Conservation (phyloP, 495 filamentous ascomycete species). For the Articulospora tetracladia region DNA sequence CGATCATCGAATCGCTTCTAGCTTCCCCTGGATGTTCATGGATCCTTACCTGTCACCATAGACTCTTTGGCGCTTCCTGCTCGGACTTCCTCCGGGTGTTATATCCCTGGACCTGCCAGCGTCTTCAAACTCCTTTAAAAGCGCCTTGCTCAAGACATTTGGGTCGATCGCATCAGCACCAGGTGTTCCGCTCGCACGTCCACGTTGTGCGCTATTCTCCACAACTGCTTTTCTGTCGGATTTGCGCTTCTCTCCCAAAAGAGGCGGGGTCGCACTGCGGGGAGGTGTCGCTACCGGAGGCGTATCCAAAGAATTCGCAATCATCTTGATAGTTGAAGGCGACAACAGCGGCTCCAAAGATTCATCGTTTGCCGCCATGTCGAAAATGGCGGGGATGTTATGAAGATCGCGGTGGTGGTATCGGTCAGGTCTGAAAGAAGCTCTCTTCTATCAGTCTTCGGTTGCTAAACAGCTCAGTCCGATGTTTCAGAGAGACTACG, state of each 20-base stretch:
- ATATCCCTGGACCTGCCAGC: conserved; percentile 59
- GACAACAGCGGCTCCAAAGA: conserved; percentile 8
- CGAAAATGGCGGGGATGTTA: conserved; percentile 1
- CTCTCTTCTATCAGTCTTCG: neutral
- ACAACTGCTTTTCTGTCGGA: conserved; percentile 21
- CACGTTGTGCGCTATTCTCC: conserved; percentile 9
- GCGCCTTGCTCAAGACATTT: conserved; percentile 53
- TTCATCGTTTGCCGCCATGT: conserved; percentile 22
- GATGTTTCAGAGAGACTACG: neutral
- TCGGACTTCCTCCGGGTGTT: conserved; percentile 73
- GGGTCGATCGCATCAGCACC: conserved; percentile 40
- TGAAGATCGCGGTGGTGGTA: neutral
- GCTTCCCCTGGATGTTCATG: no score
- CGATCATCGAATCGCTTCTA: no score
- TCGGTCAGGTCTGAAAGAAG: neutral
- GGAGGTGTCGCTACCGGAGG: conserved; percentile 22
- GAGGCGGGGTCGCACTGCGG: conserved; percentile 24
- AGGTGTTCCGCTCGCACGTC: conserved; percentile 4
- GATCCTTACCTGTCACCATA: conserved; percentile 43
- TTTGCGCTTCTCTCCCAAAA: conserved; percentile 21
- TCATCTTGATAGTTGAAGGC: conserved; percentile 9
- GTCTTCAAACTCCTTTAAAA: conserved; percentile 58
- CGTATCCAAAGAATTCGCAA: conserved; percentile 16
- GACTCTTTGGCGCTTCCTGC: conserved; percentile 80
- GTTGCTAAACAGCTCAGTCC: neutral